Base-by-base conservation (phyloP, 306 rosid species). In the Nissolia schottii region DNA sequence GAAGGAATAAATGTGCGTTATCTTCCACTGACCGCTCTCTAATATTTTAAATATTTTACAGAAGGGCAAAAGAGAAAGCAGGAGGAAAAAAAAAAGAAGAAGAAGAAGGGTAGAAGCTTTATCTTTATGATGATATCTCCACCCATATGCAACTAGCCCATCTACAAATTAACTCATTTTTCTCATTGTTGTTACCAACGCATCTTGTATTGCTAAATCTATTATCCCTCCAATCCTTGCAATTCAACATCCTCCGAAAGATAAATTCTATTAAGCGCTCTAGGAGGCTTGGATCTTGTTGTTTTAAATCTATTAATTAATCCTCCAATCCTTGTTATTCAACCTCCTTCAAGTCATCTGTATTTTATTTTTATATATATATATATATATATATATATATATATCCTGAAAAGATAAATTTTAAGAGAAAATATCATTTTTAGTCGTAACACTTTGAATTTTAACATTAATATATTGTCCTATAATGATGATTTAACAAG, bases 1-100 rank as follows among this genome's bases (percentile, higher is more conserved):
- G 84, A 83, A 78, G 87, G 91, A 92, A 92, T 87, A 87, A 77
- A 81, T 85, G 84, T 77, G 87, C 60, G 82, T 84, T 68, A 79
- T 85, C 90, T 80, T 80, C 75, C 70, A 88, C 84, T 81, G 70
- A 70, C 67, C 69, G 73, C 75, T 41, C 25, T 62, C 3, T 50
- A 76, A 41, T 90, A 81, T 77, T 93, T 81, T 82, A 81, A 49
- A 41, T 34, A 34, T 84, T 77, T 73, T 66, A 71, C 70, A 64
- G 46, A 77, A 25, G 68, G 29, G 66, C 57, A 80, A 79, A 56
- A 83, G 73, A 69, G 55, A 87, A 72, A 84, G 85, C 67, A 76
- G 65, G 37, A 46, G 0, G 13, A n/a, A n/a, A n/a, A n/a, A n/a
- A 67, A 79, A 60, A 46, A 64, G 22, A 49, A 58, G 83, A 67